Percentiles rank a stretch among this genome's conserved stretches.
Conservation (phyloP, 2,329 filamentous ascomycete genomes). For the Elsinoe batatas region DNA sequence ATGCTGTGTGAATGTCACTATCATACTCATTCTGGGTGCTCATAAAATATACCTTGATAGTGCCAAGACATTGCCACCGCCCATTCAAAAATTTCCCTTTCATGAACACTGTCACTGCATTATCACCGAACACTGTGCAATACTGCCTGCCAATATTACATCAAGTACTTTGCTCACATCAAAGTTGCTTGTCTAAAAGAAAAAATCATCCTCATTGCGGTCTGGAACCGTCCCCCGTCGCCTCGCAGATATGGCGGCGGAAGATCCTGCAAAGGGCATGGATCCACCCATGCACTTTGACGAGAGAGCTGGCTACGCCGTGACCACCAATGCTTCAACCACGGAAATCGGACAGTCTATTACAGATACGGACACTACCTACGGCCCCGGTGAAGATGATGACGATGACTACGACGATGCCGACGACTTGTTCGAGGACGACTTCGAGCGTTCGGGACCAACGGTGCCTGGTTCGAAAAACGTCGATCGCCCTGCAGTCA, state of each 20-base stretch:
- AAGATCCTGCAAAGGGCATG: background rate
- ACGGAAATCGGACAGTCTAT: no score
- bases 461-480: slow-evolving; percentile 16
- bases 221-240: no score
- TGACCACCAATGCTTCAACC: background rate
- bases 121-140: background rate
- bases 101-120: background rate
- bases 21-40: no score
- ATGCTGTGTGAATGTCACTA: no score
- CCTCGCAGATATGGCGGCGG: background rate
- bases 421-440: slow-evolving; percentile 5
- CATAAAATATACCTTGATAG: background rate
- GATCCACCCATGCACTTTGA: slow-evolving; percentile 1
- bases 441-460: background rate
- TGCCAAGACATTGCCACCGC: slow-evolving; percentile 3
- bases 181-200: background rate
- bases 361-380: no score
- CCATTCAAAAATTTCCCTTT: background rate
- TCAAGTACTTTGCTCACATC: background rate
- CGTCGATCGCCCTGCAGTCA: slow-evolving; percentile 56
- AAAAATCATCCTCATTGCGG: background rate
- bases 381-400: background rate
- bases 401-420: slow-evolving; percentile 7
- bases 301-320: background rate
- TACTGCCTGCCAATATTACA: background rate